Evolutionary conservation across 2,329 filamentous ascomycete genomes (phyloP).

Genomic region (Colletotrichum sp.): DNA sequence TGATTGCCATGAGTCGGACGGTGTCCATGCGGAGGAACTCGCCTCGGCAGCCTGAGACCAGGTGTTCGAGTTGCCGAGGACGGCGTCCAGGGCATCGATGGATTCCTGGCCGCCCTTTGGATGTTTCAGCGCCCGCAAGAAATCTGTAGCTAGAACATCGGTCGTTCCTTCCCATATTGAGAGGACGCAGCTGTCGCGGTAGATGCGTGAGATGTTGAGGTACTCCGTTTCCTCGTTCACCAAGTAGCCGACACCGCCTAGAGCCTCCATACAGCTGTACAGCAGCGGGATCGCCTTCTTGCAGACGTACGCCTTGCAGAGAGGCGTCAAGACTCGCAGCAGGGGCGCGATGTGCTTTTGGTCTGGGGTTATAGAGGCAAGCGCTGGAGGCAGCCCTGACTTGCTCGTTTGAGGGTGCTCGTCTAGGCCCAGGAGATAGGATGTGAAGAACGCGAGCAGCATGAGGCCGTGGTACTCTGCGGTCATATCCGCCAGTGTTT

Average conservation of each 20-base stretch:
- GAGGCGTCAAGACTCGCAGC: slow-evolving; percentile 61
- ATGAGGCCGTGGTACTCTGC: slow-evolving; percentile 60
- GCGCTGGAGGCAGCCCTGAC: neutral
- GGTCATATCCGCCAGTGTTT: slow-evolving; percentile 60
- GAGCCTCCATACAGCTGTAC: slow-evolving; percentile 64
- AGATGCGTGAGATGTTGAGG: slow-evolving; percentile 66
- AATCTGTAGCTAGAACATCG: slow-evolving; percentile 61
- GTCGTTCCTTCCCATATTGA: slow-evolving; percentile 78
- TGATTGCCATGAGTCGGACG: slow-evolving; percentile 41
- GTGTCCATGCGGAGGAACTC: slow-evolving; percentile 25
- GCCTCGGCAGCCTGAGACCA: neutral
- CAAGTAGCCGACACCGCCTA: slow-evolving; percentile 71
- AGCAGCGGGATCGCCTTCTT: slow-evolving; percentile 53
- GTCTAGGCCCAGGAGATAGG: slow-evolving; percentile 57
- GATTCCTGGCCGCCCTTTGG: slow-evolving; percentile 37
- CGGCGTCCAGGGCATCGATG: slow-evolving; percentile 45
- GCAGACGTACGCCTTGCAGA: slow-evolving; percentile 64
- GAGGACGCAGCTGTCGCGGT: slow-evolving; percentile 66
- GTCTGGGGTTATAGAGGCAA: slow-evolving; percentile 33
- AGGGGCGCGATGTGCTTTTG: slow-evolving; percentile 42
- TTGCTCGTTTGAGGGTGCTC: slow-evolving; percentile 40
- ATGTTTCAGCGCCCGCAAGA: slow-evolving; percentile 47
- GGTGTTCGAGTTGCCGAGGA: slow-evolving; percentile 32
- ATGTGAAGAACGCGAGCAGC: slow-evolving; percentile 58
- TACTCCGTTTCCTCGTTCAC: slow-evolving; percentile 66